Base-by-base conservation (phyloP, 1,139 yeast species). In the Pichia sp. region DNA sequence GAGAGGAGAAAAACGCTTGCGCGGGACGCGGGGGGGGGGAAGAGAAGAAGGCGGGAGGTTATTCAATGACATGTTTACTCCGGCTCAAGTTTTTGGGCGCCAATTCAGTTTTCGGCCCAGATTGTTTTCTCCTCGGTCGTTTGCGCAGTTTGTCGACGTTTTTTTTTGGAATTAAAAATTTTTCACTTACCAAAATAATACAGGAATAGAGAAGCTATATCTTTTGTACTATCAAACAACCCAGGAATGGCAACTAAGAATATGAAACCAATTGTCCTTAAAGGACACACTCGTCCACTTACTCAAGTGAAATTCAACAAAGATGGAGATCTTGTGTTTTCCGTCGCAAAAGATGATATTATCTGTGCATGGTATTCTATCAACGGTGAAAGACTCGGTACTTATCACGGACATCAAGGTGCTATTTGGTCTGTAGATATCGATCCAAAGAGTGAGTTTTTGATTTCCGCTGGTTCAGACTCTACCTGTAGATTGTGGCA, bases 381-480 rank as follows among this genome's bases (percentile, higher is more conserved):
- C 54, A 92, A 90, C 64, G 99, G 99, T 57, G 98, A 94, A 69
- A 80, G 98, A 67, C 69, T 94, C 50, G 99, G 98, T 44, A 92
- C 99, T 48, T 78, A 87, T 55, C 80, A 77, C 50, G 88, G 88
- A 23, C 98, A 92, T 65, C 75, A 75, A 52, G 98, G 98, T 80
- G 86, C 97, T 50, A 83, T 92, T 60, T 88, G 95, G 95, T 82
- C 96, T 37, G 83, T 92, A 53, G 97, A 92, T 62, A 84, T 88
- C 44, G 95, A 86, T 64, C 71, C 75, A 41, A 72, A 73, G 60
- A 68, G 94, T 28, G 71, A 73, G 38, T 75, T 77, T 53, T 81
- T 87, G 56, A 80, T 82, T 48, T 90, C 98, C 4, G 97, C 96
- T 37, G 81, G 95, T 53, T 95, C 96, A 48, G 99, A 92, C 64